Percentiles rank a stretch among this genome's conserved stretches.
phyloP scores from a whole-genome alignment of 2,329 filamentous ascomycete species.

The Venturia asperata region DNA sequence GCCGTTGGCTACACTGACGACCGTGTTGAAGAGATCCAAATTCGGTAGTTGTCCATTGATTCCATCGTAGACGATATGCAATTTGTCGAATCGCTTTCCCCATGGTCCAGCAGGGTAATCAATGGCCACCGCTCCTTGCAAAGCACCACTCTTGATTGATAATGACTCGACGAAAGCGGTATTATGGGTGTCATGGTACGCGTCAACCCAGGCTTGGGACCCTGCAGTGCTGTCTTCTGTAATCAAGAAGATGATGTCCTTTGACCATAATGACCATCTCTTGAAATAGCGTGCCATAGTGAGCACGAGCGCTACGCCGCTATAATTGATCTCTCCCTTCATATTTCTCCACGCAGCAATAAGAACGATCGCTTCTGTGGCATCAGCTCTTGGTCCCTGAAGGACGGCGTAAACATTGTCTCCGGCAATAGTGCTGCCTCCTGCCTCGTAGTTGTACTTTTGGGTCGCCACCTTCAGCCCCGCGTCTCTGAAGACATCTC shows the following conservation, averaged over 20 bases:
- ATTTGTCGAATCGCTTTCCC: slow-evolving; percentile 72
- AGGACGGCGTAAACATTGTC: slow-evolving; percentile 93
- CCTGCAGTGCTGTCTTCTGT: slow-evolving; percentile 83
- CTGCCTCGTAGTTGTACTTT: slow-evolving; percentile 72
- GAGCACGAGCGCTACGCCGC: slow-evolving; percentile 78
- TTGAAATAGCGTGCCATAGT: slow-evolving; percentile 93
- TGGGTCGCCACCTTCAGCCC: slow-evolving; percentile 85
- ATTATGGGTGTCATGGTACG: slow-evolving; percentile 87
- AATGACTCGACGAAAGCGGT: slow-evolving; percentile 63
- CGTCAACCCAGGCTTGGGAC: slow-evolving; percentile 94
- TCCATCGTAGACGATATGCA: slow-evolving; percentile 92
- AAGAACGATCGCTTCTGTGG: slow-evolving; percentile 92
- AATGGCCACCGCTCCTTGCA: slow-evolving; percentile 88
- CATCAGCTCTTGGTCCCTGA: slow-evolving; percentile 88
- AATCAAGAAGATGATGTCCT: slow-evolving; percentile 91
- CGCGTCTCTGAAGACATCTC: slow-evolving; percentile 65
- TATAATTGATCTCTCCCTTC: slow-evolving; percentile 70
- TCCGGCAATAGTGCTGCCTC: slow-evolving; percentile 65
- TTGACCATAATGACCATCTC: slow-evolving; percentile 96
- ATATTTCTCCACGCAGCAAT: slow-evolving; percentile 84
- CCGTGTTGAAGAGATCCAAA: slow-evolving; percentile 90
- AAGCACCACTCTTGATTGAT: slow-evolving; percentile 81
- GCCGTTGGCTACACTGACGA: slow-evolving; percentile 75
- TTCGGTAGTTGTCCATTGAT: slow-evolving; percentile 94
- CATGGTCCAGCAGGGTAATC: slow-evolving; percentile 69